phyloP scores from a whole-genome alignment of 129 eudicot genomes.

The Ambrosia trifida region DNA sequence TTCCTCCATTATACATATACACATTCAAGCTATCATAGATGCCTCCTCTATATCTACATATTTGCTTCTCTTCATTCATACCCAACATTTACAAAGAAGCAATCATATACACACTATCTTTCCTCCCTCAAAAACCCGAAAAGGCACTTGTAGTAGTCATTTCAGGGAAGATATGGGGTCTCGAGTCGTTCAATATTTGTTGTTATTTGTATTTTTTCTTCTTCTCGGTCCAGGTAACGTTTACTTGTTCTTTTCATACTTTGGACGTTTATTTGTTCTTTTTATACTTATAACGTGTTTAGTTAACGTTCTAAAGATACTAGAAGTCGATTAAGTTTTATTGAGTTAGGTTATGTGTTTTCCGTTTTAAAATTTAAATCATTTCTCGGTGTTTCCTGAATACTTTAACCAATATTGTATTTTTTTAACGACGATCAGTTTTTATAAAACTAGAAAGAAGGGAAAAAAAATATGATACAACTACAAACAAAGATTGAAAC shows the following conservation, averaged over 20 bases:
- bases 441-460: no score
- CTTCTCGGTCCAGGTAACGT: conserved; percentile 53
- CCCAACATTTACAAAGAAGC: conserved; percentile 4
- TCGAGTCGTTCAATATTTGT: conserved; percentile 25
- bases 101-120: not conserved
- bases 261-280: conserved; percentile 15
- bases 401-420: no score
- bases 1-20: conserved; percentile 41
- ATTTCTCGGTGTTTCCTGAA: not conserved
- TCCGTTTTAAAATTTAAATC: not conserved
- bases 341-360: not conserved
- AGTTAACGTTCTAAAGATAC: not conserved
- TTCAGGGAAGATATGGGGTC: conserved; percentile 43
- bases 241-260: conserved; percentile 3
- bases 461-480: no score
- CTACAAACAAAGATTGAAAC: no score
- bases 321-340: not conserved
- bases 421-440: no score
- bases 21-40: conserved; percentile 42
- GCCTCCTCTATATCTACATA: conserved; percentile 50
- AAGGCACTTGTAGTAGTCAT: not conserved
- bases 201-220: conserved; percentile 44
- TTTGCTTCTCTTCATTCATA: conserved; percentile 28
- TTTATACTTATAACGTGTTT: conserved; percentile 6
- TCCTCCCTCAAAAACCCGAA: not conserved